Base-by-base conservation (phyloP, 768 basidiomycete genomes). In the Mycena leptocephala region DNA sequence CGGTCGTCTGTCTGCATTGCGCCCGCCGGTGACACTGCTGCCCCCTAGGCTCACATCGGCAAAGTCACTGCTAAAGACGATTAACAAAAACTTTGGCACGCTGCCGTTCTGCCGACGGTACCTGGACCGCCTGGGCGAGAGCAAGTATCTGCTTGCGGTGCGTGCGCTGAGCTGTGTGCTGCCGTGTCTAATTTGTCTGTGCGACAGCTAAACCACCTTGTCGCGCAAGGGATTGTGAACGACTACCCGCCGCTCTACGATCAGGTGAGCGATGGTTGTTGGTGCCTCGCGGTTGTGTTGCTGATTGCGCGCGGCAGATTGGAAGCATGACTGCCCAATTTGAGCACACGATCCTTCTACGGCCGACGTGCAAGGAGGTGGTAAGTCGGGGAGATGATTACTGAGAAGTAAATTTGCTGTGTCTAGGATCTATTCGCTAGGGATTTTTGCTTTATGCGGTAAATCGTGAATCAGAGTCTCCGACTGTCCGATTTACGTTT, bases 91-190 rank as follows among this genome's bases (percentile, higher is more conserved):
- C 84, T 99, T 99, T 83, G 97, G 97, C 33, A 98, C 98, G 14
- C 85, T 99, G 75, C 97, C 98, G 5, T 99, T 96, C 85, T 99
- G 98, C 84, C 92, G 97, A 79, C 90, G 98, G 76, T 99, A 99
- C 84, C 91, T 99, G 24, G 98, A 99, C 81, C 93, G 97, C 30
- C 87, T 89, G 6, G 98, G 98, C 18, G 97, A 99, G 87, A 96
- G 92, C 87, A 96, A 95, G 84, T 98, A 99, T 83, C 87, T 99
- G 24, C 88, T 99, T 48, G 98, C 96, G 72, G 96, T 98, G 71
- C 74, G 91, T 86, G n/a, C 26, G 9, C 30, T 39, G 64, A 32
- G 67, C 32, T 37, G 59, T 56, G 32, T 24, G 41, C 20, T 35
- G n/a, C 24, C 11, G 59, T 13, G n/a, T 11, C 22, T n/a, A 39